phyloP scores from a whole-genome alignment of 2,329 filamentous ascomycete genomes.

The Sporothrix inflata region DNA sequence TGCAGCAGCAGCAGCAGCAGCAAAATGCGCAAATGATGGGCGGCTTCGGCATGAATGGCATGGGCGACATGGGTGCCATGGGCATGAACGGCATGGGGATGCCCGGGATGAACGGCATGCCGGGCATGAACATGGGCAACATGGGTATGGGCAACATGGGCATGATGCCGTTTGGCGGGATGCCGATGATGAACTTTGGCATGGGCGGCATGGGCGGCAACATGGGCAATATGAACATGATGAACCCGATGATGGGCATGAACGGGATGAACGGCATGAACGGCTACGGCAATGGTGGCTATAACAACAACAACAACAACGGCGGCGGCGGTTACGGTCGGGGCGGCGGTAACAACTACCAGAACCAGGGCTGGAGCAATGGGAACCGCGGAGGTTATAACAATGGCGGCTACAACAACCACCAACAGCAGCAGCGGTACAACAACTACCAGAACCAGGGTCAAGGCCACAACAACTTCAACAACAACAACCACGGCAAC shows the following conservation, averaged over 20 bases:
- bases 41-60: slow-evolving; percentile 37
- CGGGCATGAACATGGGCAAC: slow-evolving; percentile 36
- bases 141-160: slow-evolving; percentile 18
- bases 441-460: slow-evolving; percentile 26
- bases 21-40: slow-evolving; percentile 34
- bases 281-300: not conserved
- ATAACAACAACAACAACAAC: slow-evolving; percentile 14
- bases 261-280: slow-evolving; percentile 44
- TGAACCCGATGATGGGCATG: slow-evolving; percentile 50
- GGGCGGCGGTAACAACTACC: not conserved
- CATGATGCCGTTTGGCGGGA: slow-evolving; percentile 34
- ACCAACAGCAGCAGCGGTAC: slow-evolving; percentile 23
- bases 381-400: slow-evolving; percentile 28
- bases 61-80: slow-evolving; percentile 50
- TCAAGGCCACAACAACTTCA: slow-evolving; percentile 7
- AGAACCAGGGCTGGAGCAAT: slow-evolving; percentile 30
- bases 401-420: slow-evolving; percentile 21
- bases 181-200: slow-evolving; percentile 50
- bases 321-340: slow-evolving; percentile 20
- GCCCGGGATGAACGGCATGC: slow-evolving; percentile 41
- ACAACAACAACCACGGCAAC: not conserved
- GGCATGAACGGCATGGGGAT: not conserved
- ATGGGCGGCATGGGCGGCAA: slow-evolving; percentile 42
- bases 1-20: slow-evolving; percentile 55
- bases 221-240: slow-evolving; percentile 46